Base-by-base conservation (phyloP, 495 filamentous ascomycete genomes). In the Tuber indicum region DNA sequence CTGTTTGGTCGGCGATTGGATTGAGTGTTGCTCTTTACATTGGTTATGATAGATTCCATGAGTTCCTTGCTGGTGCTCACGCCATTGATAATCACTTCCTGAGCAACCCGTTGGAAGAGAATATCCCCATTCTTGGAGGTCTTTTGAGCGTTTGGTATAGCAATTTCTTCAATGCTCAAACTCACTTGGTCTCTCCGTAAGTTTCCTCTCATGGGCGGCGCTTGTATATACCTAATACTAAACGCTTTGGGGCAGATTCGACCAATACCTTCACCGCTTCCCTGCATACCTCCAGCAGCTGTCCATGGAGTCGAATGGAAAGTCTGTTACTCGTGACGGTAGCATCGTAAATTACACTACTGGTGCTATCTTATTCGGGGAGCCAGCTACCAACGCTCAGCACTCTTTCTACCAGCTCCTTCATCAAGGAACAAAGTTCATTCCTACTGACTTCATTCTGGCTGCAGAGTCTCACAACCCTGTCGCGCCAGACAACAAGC, bases 371-470 rank as follows among this genome's bases (percentile, higher is more conserved):
- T 86, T 99, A 74, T 99, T 99, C 85, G 96, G 96, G 82, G 96
- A 98, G 88, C 96, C 96, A 74, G 96, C 94, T 84, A 99, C 96
- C 85, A 99, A 99, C 84, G 96, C 96, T 76, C 96, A 99, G 88
- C 96, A 99, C 89, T 98, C 96, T 75, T 99, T 99, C 91, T 99
- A 95, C 91, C 96, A 99, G 88, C 91, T 99, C 72, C 89, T 99
- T 58, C 96, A 99, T 88, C 96, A 99, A 87, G 96, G 96, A 80
- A 98, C 96, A 81, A 98, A 98, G 89, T 91, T 99, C 78, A 98
- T 99, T 83, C 96, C 96, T 17, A 91, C 94, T 77, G 96, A 99
- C 87, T 99, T 99, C 89, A 92, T 99, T 87, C 88, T 99, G 82
- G 95, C 96, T 46, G 93, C 91, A 72, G 90, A 98, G 87, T 94